A percentile compares a stretch with the other conserved stretches of the same genome.
Conservation (phyloP, 1,139 yeast genomes). For the Sugiyamaella sp. region DNA sequence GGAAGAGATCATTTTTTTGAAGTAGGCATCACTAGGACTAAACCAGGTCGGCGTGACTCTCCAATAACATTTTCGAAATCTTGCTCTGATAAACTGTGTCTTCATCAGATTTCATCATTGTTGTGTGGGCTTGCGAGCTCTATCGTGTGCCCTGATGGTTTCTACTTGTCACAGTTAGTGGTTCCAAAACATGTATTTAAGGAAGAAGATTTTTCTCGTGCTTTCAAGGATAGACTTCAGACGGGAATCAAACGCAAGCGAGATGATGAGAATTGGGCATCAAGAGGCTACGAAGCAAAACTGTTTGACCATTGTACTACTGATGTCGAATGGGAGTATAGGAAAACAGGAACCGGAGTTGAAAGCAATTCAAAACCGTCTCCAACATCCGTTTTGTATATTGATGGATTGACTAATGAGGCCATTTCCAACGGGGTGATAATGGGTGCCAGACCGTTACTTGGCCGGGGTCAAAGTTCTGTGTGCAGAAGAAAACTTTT, state of each 20-base stretch:
- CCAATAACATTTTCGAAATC: slow-evolving; percentile 72
- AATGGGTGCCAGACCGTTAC: slow-evolving; percentile 40
- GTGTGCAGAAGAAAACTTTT: slow-evolving; percentile 30
- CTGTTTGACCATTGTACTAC: slow-evolving; percentile 25
- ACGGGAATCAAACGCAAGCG: not conserved
- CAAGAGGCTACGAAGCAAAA: slow-evolving; percentile 11
- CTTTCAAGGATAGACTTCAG: slow-evolving; percentile 33
- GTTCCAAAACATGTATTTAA: slow-evolving; percentile 48
- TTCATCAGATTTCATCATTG: slow-evolving; percentile 65
- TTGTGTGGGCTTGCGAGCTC: slow-evolving; percentile 53
- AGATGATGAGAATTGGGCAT: not conserved
- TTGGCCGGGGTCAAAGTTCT: slow-evolving; percentile 33
- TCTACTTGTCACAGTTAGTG: slow-evolving; percentile 58
- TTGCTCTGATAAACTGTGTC: slow-evolving; percentile 80
- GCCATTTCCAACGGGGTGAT: slow-evolving; percentile 41
- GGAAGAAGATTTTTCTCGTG: slow-evolving; percentile 50
- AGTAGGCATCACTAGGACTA: slow-evolving; percentile 75
- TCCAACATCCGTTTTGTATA: slow-evolving; percentile 32
- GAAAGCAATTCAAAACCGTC: slow-evolving; percentile 29
- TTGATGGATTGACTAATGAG: slow-evolving; percentile 28
- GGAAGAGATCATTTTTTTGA: slow-evolving; percentile 66
- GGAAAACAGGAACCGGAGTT: slow-evolving; percentile 11
- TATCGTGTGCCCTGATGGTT: slow-evolving; percentile 46
- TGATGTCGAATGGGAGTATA: slow-evolving; percentile 25
- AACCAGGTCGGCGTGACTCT: slow-evolving; percentile 88